Conservation (phyloP, 441 rosid genomes). For the Bruguiera hainesii region DNA sequence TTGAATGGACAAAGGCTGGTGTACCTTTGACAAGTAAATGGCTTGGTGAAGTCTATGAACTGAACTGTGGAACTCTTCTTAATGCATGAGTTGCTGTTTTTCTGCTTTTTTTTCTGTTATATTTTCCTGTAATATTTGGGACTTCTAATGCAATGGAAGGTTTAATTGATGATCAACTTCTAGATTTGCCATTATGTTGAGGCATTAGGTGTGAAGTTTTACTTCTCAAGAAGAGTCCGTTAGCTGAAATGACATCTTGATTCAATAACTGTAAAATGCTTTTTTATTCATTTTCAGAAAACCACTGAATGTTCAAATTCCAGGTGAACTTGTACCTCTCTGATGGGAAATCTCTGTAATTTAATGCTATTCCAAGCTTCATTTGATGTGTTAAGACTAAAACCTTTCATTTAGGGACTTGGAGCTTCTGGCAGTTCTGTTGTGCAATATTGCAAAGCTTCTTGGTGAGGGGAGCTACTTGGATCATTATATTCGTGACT, state of each 20-base stretch:
- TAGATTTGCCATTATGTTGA: background rate
- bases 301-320: no score
- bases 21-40: background rate
- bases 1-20: no score
- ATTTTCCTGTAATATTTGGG: background rate
- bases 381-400: conserved; percentile 18
- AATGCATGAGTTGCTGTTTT: background rate
- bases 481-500: conserved; percentile 95
- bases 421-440: conserved; percentile 69
- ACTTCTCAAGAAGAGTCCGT: background rate
- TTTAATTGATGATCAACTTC: background rate
- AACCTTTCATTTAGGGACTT: conserved; percentile 63
- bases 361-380: background rate
- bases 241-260: conserved; percentile 1
- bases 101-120: background rate
- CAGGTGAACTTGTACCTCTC: no score
- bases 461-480: conserved; percentile 75
- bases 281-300: no score
- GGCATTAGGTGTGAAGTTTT: background rate
- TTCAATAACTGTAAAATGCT: background rate
- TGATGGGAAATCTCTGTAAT: background rate
- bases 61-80: background rate
- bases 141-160: background rate
- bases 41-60: background rate
- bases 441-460: conserved; percentile 66